Conservation (phyloP, 2,329 filamentous ascomycete genomes). For the Neodidymelliopsis sp. region DNA sequence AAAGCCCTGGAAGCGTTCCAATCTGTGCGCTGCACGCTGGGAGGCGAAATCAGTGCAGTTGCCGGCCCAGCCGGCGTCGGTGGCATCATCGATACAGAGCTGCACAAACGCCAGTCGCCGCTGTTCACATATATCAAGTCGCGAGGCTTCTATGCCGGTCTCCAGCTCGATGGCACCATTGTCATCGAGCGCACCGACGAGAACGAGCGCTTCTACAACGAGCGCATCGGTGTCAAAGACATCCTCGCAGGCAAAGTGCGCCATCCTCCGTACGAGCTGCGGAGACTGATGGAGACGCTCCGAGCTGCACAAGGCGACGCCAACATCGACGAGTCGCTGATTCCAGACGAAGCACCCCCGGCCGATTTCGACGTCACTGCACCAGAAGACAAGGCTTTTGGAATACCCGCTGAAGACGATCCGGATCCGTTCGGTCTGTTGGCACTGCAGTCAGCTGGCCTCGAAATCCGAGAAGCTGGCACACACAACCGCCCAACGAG, state of each 20-base stretch:
- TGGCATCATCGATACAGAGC: conserved; percentile 72
- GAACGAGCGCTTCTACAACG: conserved; percentile 84
- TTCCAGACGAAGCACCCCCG: conserved; percentile 76
- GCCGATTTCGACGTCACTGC: conserved; percentile 71
- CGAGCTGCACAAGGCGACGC: conserved; percentile 85
- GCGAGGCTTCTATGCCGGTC: conserved; percentile 84
- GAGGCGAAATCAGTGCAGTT: conserved; percentile 78
- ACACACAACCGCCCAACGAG: conserved; percentile 75
- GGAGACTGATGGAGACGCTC: conserved; percentile 78
- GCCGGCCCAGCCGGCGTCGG: conserved; percentile 82
- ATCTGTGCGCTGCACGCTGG: conserved; percentile 78
- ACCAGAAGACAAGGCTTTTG: conserved; percentile 65
- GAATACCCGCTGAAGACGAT: conserved; percentile 79
- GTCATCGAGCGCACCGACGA: conserved; percentile 87
- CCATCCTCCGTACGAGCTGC: conserved; percentile 63
- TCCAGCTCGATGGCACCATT: conserved; percentile 86
- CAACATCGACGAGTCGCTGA: conserved; percentile 72
- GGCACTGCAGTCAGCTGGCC: conserved; percentile 86
- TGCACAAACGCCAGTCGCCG: conserved; percentile 73
- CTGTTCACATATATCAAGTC: conserved; percentile 90
- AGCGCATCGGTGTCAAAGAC: conserved; percentile 67
- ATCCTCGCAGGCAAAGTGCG: conserved; percentile 69
- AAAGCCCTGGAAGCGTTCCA: conserved; percentile 86
- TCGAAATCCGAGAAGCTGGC: conserved; percentile 91
- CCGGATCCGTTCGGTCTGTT: conserved; percentile 92